Evolutionary conservation across 2,329 filamentous ascomycete species (phyloP).

Genomic region (Fusarium anguioides): DNA sequence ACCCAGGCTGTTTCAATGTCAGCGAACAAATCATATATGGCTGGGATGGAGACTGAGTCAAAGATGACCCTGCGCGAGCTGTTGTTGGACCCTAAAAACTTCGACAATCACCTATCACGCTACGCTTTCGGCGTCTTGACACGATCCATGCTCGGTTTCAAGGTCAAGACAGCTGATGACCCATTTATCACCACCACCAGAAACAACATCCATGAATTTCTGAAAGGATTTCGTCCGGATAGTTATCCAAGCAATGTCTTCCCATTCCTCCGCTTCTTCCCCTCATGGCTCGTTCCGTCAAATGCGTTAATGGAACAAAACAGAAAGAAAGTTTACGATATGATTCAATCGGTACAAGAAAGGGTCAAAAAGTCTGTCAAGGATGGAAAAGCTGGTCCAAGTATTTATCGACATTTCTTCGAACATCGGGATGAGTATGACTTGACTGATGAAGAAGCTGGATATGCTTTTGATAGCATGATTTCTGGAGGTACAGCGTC

Average conservation of each 20-base stretch:
- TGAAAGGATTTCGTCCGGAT: conserved; percentile 6
- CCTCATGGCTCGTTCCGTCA: background rate
- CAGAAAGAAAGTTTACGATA: background rate
- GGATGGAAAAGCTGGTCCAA: background rate
- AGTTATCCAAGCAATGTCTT: conserved; percentile 2
- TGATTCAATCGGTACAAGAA: background rate
- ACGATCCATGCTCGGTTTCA: background rate
- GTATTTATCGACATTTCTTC: background rate
- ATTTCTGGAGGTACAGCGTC: background rate
- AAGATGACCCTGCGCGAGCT: background rate
- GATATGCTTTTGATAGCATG: conserved; percentile 2
- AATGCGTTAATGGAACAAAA: background rate
- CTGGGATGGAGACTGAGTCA: background rate
- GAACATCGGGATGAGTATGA: background rate
- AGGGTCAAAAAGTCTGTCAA: background rate
- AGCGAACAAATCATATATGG: background rate
- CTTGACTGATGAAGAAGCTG: conserved; percentile 2
- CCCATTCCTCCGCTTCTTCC: background rate
- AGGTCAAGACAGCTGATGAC: background rate
- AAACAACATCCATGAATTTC: background rate
- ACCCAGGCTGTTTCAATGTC: conserved; percentile 1
- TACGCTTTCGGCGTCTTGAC: conserved; percentile 4
- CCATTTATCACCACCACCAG: background rate
- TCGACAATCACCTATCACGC: background rate
- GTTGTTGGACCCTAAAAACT: background rate